A percentile compares a stretch with the other conserved stretches of the same genome.
phyloP scores from a whole-genome alignment of 169 alveolate species.

The Plasmodium berghei region DNA sequence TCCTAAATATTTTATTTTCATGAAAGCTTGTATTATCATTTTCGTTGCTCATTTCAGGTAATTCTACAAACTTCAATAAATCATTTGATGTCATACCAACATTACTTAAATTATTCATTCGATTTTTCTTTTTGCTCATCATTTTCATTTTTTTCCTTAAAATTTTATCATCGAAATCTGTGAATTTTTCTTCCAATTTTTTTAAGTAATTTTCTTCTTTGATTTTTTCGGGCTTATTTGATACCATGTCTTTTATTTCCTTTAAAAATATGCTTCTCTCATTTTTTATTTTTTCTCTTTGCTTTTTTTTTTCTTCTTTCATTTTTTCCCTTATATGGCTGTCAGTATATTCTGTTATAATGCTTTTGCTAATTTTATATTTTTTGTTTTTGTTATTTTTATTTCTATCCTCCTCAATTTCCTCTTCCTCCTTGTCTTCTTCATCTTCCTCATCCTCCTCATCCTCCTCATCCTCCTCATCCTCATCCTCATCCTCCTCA shows the following conservation, averaged over 20 bases:
- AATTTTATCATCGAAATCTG: slow-evolving; percentile 69
- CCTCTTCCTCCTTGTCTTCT: slow-evolving; percentile 16
- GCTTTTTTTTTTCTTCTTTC: slow-evolving; percentile 72
- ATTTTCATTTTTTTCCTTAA: slow-evolving; percentile 57
- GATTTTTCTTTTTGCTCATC: slow-evolving; percentile 47
- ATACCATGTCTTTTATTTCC: slow-evolving; percentile 72
- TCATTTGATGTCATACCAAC: slow-evolving; percentile 76
- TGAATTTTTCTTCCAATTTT: slow-evolving; percentile 77
- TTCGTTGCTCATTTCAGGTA: slow-evolving; percentile 68
- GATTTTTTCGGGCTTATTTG: slow-evolving; percentile 77
- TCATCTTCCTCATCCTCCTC: slow-evolving; percentile 52
- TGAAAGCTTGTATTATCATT: slow-evolving; percentile 18
- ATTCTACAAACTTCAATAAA: slow-evolving; percentile 74
- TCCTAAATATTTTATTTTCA: slow-evolving; percentile 68
- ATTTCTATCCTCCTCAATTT: slow-evolving; percentile 2
- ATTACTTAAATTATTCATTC: slow-evolving; percentile 60
- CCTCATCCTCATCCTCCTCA: slow-evolving; percentile 4
- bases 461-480: slow-evolving; percentile 48
- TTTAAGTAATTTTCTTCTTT: slow-evolving; percentile 79
- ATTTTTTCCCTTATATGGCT: slow-evolving; percentile 72
- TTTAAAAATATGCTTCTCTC: slow-evolving; percentile 58
- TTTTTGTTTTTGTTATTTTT: slow-evolving; percentile 40
- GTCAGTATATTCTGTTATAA: slow-evolving; percentile 77
- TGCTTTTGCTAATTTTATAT: slow-evolving; percentile 71
- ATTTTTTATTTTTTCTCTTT: slow-evolving; percentile 64